Evolutionary conservation across 148 eudicot species (phyloP).

Genomic region (Heliamphora exappendiculata): DNA sequence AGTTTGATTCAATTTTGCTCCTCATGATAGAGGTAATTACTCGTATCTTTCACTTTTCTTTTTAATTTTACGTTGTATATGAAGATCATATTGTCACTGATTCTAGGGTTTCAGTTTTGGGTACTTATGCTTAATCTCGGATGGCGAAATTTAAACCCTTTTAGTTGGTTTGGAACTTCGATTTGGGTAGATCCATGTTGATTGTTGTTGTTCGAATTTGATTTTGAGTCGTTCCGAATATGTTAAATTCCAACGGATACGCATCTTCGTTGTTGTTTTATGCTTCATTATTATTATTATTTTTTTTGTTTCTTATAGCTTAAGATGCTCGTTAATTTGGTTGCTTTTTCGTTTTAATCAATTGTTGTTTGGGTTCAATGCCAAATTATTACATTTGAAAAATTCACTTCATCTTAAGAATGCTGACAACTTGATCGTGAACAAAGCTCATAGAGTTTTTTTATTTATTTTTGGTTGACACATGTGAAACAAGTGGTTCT

Average conservation of each 20-base stretch:
- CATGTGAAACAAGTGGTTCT: not conserved
- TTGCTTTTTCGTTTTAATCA: not conserved
- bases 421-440: not conserved
- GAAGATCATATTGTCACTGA: not conserved
- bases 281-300: too few relatives aligned
- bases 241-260: not conserved
- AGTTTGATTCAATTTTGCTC: conserved; percentile 11
- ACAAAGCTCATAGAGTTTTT: not conserved
- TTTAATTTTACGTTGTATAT: not conserved
- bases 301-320: not conserved
- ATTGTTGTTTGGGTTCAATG: not conserved
- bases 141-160: not conserved
- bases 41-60: not conserved
- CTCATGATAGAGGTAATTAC: not conserved
- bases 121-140: not conserved
- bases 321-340: not conserved
- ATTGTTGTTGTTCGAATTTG: not conserved
- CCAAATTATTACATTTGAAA: not conserved
- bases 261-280: not conserved
- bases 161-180: not conserved
- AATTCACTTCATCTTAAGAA: not conserved
- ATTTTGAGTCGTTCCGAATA: not conserved
- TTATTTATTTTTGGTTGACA: not conserved
- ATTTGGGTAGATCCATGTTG: not conserved
- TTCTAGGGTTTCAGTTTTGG: conserved; percentile 24